Evolutionary conservation across 2,329 filamentous ascomycete genomes (phyloP).

Genomic region (Tolypocladium album): DNA sequence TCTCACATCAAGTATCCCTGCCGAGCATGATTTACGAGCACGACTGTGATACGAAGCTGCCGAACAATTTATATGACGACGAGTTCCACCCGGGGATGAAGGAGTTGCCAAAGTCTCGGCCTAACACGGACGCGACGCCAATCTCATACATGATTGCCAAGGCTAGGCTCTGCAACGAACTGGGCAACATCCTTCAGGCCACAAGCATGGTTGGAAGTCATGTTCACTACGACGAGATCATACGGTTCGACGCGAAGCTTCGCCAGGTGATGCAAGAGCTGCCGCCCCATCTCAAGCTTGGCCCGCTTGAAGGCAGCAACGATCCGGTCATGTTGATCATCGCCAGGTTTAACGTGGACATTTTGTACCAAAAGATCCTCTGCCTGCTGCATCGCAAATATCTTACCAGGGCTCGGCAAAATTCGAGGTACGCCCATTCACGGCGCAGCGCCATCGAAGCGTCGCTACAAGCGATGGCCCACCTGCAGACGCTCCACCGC

Average conservation of each 20-base stretch:
- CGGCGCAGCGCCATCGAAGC: conserved; percentile 77
- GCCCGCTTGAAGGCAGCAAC: conserved; percentile 61
- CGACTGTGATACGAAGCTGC: conserved; percentile 65
- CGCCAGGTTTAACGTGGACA: conserved; percentile 73
- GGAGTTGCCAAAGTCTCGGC: conserved; percentile 54
- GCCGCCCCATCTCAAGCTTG: conserved; percentile 69
- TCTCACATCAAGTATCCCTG: conserved; percentile 63
- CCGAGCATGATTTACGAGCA: conserved; percentile 61
- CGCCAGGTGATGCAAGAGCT: conserved; percentile 54
- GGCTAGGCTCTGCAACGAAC: conserved; percentile 53
- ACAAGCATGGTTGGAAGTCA: conserved; percentile 44
- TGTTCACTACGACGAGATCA: conserved; percentile 52
- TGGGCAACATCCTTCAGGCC: conserved; percentile 61
- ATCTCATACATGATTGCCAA: conserved; percentile 73
- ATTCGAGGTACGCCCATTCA: conserved; percentile 74
- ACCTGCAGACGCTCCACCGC: conserved; percentile 63
- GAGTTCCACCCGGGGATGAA: conserved; percentile 63
- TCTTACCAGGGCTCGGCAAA: conserved; percentile 64
- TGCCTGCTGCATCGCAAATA: conserved; percentile 86
- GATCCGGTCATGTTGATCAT: conserved; percentile 81
- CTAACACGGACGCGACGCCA: conserved; percentile 60
- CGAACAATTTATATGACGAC: conserved; percentile 71
- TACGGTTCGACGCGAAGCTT: conserved; percentile 51
- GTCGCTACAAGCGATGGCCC: conserved; percentile 68
- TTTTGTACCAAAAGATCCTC: conserved; percentile 79